These are phyloP conservation scores for Trebouxia sp. DNA, from an alignment of 139 green algal genomes.

Conservation along the genomic window DNA sequence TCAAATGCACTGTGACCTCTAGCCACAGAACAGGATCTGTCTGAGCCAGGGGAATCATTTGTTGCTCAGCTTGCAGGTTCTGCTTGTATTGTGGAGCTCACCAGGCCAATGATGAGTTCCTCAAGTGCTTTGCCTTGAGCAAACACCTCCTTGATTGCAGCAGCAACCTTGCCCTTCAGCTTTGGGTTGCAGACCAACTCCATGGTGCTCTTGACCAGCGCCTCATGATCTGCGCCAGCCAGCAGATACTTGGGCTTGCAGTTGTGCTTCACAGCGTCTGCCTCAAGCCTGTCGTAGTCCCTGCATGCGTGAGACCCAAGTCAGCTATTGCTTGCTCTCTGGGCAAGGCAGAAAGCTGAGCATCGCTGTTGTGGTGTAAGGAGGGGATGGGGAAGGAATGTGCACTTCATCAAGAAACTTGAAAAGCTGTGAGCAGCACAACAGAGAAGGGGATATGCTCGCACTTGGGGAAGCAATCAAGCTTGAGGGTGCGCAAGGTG, in stretches of 20 bases:
- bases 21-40: too few species aligned
- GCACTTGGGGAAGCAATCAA: slow-evolving; percentile 24
- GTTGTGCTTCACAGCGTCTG: background rate
- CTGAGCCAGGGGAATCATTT: too few species aligned
- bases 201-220: slow-evolving; percentile 1
- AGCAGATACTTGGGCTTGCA: background rate
- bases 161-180: slow-evolving; percentile 4
- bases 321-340: background rate
- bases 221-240: background rate
- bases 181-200: background rate
- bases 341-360: background rate
- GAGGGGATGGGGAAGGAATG: background rate
- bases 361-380: background rate
- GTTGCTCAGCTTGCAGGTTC: too few species aligned
- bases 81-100: background rate
- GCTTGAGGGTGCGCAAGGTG: background rate
- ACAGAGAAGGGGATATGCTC: background rate
- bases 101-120: slow-evolving; percentile 14
- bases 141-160: slow-evolving; percentile 8
- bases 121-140: background rate
- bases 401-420: background rate
- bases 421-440: background rate
- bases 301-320: background rate
- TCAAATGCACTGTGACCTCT: background rate
- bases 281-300: slow-evolving; percentile 5